Conservation (phyloP, 345 rosid species). For the Eutrema yunnanense region DNA sequence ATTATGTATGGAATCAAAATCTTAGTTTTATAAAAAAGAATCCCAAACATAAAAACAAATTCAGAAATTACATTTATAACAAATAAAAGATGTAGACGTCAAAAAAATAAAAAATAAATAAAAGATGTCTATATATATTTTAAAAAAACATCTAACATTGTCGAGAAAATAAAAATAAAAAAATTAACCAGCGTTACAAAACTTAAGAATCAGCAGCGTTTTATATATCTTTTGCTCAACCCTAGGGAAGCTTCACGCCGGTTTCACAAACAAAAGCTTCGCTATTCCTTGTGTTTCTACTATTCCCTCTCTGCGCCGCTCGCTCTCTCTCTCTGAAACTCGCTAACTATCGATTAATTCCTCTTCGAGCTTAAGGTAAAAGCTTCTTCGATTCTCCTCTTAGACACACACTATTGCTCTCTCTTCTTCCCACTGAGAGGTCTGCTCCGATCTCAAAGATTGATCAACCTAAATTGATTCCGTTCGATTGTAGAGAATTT, state of each 20-base stretch:
- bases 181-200: not conserved
- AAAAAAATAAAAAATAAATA: no score
- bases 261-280: not conserved
- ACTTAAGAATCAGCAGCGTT: not conserved
- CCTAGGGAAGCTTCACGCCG: constrained; percentile 18
- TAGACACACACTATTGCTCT: not conserved
- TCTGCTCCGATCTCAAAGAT: constrained; percentile 1
- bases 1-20: no score
- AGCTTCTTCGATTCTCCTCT: constrained; percentile 4
- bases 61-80: no score
- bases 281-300: not conserved
- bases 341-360: not conserved
- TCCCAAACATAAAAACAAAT: no score
- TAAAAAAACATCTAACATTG: no score
- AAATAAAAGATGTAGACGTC: no score
- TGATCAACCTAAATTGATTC: not conserved
- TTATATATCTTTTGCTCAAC: not conserved
- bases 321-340: not conserved
- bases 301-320: constrained; percentile 10
- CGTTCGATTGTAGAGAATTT: not conserved
- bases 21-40: no score
- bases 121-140: no score
- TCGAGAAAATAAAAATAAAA: not conserved
- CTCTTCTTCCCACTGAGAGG: not conserved
- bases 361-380: not conserved